phyloP scores from a whole-genome alignment of 1,284 basidiomycete species.

The Puccinia sorghi region DNA sequence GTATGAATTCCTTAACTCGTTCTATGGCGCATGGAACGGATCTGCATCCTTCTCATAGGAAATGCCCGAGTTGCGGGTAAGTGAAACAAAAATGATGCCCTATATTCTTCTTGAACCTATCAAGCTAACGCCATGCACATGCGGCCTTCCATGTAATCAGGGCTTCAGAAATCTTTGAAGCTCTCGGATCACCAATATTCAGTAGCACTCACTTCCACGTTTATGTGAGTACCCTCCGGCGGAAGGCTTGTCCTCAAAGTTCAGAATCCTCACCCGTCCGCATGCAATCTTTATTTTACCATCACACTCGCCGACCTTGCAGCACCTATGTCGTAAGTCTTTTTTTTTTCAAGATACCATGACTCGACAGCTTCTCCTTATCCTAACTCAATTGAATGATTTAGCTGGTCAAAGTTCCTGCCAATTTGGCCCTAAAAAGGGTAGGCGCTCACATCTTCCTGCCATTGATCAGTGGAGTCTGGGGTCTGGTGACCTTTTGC shows the following conservation, averaged over 20 bases:
- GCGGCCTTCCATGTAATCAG: slow-evolving; percentile 2
- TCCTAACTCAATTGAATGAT: not conserved
- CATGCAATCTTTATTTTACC: not conserved
- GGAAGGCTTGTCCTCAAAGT: not conserved
- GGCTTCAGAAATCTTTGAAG: slow-evolving; percentile 10
- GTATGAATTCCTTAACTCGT: not conserved
- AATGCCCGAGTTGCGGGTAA: slow-evolving; percentile 49
- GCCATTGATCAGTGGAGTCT: not conserved
- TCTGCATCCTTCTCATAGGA: slow-evolving; percentile 6
- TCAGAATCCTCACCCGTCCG: not conserved
- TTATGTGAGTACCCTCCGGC: slow-evolving; percentile 10
- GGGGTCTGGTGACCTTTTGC: slow-evolving; percentile 21
- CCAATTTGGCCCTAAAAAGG: slow-evolving; percentile 9
- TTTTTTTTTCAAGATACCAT: not conserved
- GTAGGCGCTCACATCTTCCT: slow-evolving; percentile 18
- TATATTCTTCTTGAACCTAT: not conserved
- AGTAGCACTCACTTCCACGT: slow-evolving; percentile 22
- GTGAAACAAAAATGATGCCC: not conserved
- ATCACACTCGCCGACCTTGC: not conserved
- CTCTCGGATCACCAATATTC: slow-evolving; percentile 40
- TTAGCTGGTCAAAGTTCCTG: slow-evolving; percentile 23
- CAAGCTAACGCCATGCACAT: not conserved
- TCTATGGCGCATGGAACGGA: not conserved
- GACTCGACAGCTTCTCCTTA: not conserved
- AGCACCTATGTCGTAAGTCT: slow-evolving; percentile 32